Evolutionary conservation across 2,329 filamentous ascomycete species (phyloP).

Genomic region (Alternaria infectoria): DNA sequence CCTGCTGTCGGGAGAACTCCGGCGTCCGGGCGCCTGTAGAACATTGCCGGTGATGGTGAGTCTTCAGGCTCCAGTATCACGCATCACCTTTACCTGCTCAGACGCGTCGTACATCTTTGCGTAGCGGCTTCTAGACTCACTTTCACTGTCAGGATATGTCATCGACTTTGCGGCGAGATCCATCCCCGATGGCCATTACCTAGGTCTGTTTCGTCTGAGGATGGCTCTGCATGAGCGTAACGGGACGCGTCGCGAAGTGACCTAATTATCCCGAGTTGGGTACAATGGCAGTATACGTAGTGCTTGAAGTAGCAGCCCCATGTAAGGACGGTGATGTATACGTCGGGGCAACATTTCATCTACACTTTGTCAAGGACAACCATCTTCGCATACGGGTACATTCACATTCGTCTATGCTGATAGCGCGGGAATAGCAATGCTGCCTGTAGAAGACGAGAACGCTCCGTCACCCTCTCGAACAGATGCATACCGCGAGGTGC

Average conservation of each 20-base stretch:
- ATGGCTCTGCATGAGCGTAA: background rate
- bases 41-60: background rate
- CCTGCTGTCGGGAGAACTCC: background rate
- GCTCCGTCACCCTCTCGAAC: background rate
- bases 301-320: background rate
- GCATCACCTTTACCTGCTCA: background rate
- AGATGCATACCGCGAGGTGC: background rate
- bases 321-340: background rate
- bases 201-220: background rate
- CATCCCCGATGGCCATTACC: background rate
- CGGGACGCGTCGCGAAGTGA: background rate
- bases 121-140: background rate
- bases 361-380: background rate
- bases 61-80: background rate
- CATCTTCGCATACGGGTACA: background rate
- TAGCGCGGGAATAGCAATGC: too few species aligned
- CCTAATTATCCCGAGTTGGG: background rate
- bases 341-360: background rate
- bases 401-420: background rate
- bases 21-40: background rate
- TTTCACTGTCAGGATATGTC: background rate
- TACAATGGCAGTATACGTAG: background rate
- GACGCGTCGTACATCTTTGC: background rate
- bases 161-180: background rate
- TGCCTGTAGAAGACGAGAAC: background rate